These are phyloP conservation scores for Cordia subcordata DNA, from an alignment of 257 asterid genomes.

Conservation along the genomic window DNA sequence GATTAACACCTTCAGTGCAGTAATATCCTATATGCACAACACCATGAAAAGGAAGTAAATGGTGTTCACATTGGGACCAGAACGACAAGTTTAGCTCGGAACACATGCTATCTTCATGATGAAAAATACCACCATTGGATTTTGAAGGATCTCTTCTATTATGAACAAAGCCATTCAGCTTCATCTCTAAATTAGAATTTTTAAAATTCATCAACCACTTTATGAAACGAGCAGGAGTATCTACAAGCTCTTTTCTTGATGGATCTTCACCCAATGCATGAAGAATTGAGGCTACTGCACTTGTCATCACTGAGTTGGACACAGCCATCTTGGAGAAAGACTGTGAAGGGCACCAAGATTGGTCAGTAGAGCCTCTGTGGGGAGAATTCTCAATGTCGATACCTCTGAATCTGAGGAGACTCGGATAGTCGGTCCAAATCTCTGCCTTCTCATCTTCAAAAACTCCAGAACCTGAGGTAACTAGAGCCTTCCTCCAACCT, in stretches of 20 bases:
- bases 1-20: conserved; percentile 31
- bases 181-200: conserved; percentile 50
- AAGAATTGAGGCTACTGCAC: conserved; percentile 61
- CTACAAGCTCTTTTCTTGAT: conserved; percentile 62
- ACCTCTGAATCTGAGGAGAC: conserved; percentile 63
- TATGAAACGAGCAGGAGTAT: conserved; percentile 70
- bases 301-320: conserved; percentile 43
- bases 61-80: conserved; percentile 95
- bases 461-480: conserved; percentile 74
- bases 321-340: conserved; percentile 24
- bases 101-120: conserved; percentile 28
- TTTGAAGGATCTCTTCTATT: conserved; percentile 25
- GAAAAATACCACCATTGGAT: conserved; percentile 23
- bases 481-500: conserved; percentile 48
- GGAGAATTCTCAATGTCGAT: conserved; percentile 18
- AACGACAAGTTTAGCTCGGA: conserved; percentile 63
- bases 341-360: conserved; percentile 69
- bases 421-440: conserved; percentile 65
- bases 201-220: conserved; percentile 76
- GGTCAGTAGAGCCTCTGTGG: conserved; percentile 14
- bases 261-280: conserved; percentile 77
- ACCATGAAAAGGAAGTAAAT: conserved; percentile 89
- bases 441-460: conserved; percentile 48
- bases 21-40: conserved; percentile 79
- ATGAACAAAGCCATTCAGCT: conserved; percentile 41